A percentile compares a stretch with the other conserved stretches of the same genome.
These are phyloP conservation scores for Prunella vulgaris DNA, from an alignment of 257 asterid species.

Conservation along the genomic window DNA sequence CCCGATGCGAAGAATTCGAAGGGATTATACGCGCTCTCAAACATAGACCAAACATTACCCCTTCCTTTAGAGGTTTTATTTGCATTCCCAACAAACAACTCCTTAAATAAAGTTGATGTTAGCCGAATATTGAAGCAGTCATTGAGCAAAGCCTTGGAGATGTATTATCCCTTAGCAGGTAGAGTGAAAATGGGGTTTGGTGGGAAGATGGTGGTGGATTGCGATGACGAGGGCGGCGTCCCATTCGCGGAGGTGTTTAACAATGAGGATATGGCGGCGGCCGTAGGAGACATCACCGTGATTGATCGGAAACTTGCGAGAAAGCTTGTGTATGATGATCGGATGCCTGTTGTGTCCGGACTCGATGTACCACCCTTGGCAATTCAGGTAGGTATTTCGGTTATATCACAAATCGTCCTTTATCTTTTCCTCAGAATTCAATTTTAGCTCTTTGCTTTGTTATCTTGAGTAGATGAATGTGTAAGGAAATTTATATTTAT, in stretches of 20 bases:
- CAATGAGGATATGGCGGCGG: not conserved
- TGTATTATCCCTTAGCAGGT: not conserved
- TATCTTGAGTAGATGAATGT: too few relatives aligned
- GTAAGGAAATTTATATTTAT: too few relatives aligned
- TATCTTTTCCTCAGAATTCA: too few relatives aligned
- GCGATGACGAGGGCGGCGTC: not conserved
- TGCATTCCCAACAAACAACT: not conserved
- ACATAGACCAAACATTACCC: too few relatives aligned
- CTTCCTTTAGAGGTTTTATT: not conserved
- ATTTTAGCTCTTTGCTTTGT: too few relatives aligned
- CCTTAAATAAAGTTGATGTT: not conserved
- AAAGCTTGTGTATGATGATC: not conserved
- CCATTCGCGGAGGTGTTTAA: not conserved
- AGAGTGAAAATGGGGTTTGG: not conserved
- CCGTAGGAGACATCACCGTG: not conserved
- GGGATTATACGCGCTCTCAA: not conserved
- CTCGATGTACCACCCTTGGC: conserved; percentile 2
- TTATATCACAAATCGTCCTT: too few relatives aligned
- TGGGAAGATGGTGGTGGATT: conserved; percentile 11
- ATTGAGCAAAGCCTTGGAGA: not conserved
- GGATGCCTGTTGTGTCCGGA: not conserved
- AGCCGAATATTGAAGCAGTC: not conserved
- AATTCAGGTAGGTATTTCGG: not conserved
- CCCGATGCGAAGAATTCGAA: not conserved
- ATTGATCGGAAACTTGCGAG: not conserved